phyloP scores from a whole-genome alignment of 2,329 filamentous ascomycete species.

The Colletotrichum tropicale region DNA sequence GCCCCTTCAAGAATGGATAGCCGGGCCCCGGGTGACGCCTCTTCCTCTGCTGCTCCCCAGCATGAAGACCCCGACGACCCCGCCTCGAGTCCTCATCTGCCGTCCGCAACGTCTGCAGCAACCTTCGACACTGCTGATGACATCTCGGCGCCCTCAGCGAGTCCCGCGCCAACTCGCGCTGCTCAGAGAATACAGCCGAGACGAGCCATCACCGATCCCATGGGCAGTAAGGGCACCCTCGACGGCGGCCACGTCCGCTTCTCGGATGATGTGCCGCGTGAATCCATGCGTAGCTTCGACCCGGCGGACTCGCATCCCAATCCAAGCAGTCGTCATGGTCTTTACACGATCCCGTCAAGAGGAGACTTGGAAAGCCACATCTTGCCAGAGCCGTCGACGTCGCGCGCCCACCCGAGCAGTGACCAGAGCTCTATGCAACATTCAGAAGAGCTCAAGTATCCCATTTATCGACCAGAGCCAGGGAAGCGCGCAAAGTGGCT shows the following conservation, averaged over 20 bases:
- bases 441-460: constrained; percentile 17
- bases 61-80: constrained; percentile 8
- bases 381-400: constrained; percentile 6
- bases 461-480: constrained; percentile 17
- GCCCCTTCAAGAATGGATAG: constrained; percentile 9
- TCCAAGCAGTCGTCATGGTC: background rate
- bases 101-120: background rate
- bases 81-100: background rate
- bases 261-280: constrained; percentile 26
- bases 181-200: constrained; percentile 7
- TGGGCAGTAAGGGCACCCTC: constrained; percentile 15
- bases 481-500: constrained; percentile 24
- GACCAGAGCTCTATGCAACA: constrained; percentile 11
- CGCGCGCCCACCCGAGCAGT: constrained; percentile 4
- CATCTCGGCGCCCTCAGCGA: background rate
- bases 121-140: constrained; percentile 6
- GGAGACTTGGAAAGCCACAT: constrained; percentile 2
- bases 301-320: background rate
- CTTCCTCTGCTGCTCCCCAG: background rate
- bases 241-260: constrained; percentile 27
- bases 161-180: constrained; percentile 1
- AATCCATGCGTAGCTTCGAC: constrained; percentile 12
- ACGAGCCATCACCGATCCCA: constrained; percentile 19
- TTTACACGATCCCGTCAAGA: constrained; percentile 21
- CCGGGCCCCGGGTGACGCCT: background rate